A percentile compares a stretch with the other conserved stretches of the same genome.
phyloP scores from a whole-genome alignment of 2,329 filamentous ascomycete species.

The Pseudovirgaria hyperparasitica region DNA sequence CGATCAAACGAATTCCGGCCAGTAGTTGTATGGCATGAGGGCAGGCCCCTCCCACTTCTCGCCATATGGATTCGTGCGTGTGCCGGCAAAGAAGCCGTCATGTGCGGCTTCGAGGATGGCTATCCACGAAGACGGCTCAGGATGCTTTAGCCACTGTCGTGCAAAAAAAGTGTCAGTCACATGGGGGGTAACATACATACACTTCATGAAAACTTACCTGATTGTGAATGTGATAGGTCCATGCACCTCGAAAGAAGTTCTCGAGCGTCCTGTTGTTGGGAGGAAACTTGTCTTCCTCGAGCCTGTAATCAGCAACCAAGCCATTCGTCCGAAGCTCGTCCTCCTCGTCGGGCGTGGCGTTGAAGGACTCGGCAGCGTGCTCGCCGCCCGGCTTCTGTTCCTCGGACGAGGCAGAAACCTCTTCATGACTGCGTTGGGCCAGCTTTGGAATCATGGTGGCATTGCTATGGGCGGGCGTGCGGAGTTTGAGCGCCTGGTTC shows the following conservation, averaged over 20 bases:
- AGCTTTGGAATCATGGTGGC: conserved; percentile 4
- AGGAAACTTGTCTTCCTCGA: conserved; percentile 39
- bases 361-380: conserved; percentile 24
- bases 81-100: conserved; percentile 40
- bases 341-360: conserved; percentile 26
- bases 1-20: conserved; percentile 36
- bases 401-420: conserved; percentile 16
- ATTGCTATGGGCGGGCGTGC: conserved; percentile 3
- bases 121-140: conserved; percentile 44
- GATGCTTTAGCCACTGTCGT: conserved; percentile 40
- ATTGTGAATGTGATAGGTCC: conserved; percentile 47
- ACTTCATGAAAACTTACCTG: conserved; percentile 34
- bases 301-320: conserved; percentile 30
- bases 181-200: too few relatives aligned
- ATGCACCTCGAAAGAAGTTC: conserved; percentile 44
- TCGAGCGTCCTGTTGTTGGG: conserved; percentile 43
- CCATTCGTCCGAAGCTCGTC: conserved; percentile 27
- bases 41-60: conserved; percentile 40
- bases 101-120: conserved; percentile 40
- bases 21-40: conserved; percentile 36
- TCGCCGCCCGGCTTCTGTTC: conserved; percentile 14
- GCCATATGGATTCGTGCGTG: conserved; percentile 38
- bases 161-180: conserved; percentile 10
- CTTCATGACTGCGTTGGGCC: conserved; percentile 11
- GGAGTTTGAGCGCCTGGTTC: conserved; percentile 14